phyloP scores from a whole-genome alignment of 306 rosid genomes.

The Cucumis cinereus region DNA sequence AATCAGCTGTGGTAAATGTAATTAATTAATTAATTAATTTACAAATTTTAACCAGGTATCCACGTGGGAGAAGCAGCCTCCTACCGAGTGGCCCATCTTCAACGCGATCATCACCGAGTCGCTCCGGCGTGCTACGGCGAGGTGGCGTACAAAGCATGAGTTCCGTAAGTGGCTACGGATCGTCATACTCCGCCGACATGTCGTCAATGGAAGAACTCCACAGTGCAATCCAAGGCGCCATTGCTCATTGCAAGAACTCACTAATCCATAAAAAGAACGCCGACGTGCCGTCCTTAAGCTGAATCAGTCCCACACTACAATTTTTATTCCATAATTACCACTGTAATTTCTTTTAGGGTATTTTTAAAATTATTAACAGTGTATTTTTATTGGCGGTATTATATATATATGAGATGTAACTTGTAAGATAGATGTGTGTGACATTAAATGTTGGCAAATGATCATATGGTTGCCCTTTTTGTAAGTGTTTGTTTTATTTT shows the following conservation, averaged over 20 bases:
- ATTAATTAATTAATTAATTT: not conserved
- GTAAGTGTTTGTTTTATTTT: not conserved
- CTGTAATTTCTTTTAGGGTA: not conserved
- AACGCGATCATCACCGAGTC: conserved; percentile 72
- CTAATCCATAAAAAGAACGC: not conserved
- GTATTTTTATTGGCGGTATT: too few relatives aligned
- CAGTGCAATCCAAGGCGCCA: conserved; percentile 16
- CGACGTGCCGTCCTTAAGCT: not conserved
- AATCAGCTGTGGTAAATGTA: not conserved
- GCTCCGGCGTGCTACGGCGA: conserved; percentile 58
- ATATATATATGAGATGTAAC: not conserved
- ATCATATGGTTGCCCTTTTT: not conserved
- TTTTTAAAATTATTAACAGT: not conserved
- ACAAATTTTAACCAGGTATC: conserved; percentile 15
- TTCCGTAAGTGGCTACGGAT: not conserved
- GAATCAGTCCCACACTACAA: not conserved
- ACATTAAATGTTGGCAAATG: too few relatives aligned
- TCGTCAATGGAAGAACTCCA: conserved; percentile 70
- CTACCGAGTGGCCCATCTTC: conserved; percentile 88
- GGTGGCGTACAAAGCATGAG: conserved; percentile 10
- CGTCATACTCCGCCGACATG: conserved; percentile 11
- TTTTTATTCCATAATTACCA: not conserved
- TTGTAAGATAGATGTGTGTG: not conserved
- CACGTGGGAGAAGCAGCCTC: conserved; percentile 38
- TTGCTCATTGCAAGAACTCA: conserved; percentile 12